Conservation (phyloP, 75 land plant genomes). For the Picea sitchensis region DNA sequence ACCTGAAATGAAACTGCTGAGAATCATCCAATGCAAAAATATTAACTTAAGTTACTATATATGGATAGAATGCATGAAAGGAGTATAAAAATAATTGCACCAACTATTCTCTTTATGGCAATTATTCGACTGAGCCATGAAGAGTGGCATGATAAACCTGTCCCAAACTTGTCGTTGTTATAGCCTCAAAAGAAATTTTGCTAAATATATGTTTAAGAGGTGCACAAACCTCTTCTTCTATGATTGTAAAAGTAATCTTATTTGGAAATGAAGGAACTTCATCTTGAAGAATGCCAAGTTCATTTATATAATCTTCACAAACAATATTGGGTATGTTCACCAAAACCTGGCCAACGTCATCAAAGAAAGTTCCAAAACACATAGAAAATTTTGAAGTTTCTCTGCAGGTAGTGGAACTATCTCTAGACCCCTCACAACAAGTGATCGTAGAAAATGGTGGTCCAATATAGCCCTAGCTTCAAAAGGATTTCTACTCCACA, state of each 20-base stretch:
- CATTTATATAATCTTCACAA: constrained; percentile 98
- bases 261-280: constrained; percentile 98
- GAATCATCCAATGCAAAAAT: constrained; percentile 76
- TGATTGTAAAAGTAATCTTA: constrained; percentile 83
- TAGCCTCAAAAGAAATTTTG: constrained; percentile 77
- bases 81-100: constrained; percentile 36
- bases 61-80: constrained; percentile 69
- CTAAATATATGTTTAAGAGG: constrained; percentile 90
- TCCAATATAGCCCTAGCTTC: constrained; percentile 88
- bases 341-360: constrained; percentile 98
- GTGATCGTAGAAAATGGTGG: constrained; percentile 69
- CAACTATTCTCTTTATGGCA: constrained; percentile 74
- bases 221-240: constrained; percentile 80
- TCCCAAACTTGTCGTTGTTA: constrained; percentile 97
- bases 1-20: constrained; percentile 84
- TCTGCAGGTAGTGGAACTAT: constrained; percentile 84
- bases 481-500: constrained; percentile 90
- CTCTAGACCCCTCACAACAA: constrained; percentile 84
- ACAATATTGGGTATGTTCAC: constrained; percentile 97
- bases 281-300: constrained; percentile 96
- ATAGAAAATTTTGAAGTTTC: constrained; percentile 77
- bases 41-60: constrained; percentile 68
- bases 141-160: constrained; percentile 98
- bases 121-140: constrained; percentile 84
- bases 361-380: constrained; percentile 93